A percentile compares a stretch with the other conserved stretches of the same genome.
These are phyloP conservation scores for Eremochloa ophiuroides DNA, from an alignment of 176 grass and related monocot species.

Conservation along the genomic window DNA sequence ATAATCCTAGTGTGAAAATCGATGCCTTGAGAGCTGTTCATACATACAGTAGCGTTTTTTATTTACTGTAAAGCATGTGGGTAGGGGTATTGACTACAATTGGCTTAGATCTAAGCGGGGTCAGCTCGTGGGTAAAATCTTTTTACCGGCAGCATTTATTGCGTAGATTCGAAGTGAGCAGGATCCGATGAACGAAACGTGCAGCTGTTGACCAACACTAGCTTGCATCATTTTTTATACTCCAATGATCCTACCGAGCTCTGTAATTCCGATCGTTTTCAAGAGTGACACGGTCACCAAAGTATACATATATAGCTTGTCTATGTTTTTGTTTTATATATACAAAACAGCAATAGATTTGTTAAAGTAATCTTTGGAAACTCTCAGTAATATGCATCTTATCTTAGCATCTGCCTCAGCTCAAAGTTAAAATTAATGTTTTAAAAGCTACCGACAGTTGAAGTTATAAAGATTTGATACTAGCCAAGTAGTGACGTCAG, in stretches of 20 bases:
- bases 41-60: not conserved
- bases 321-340: not conserved
- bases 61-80: not conserved
- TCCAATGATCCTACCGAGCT: not conserved
- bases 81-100: not conserved
- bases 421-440: too few relatives aligned
- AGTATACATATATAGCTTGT: not conserved
- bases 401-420: too few relatives aligned
- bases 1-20: not conserved
- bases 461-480: too few relatives aligned
- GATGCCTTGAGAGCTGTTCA: not conserved
- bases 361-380: too few relatives aligned
- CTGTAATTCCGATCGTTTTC: not conserved
- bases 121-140: not conserved
- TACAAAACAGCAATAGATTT: not conserved
- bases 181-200: not conserved
- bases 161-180: not conserved
- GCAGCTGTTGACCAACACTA: not conserved
- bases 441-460: too few relatives aligned
- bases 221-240: not conserved
- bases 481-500: too few relatives aligned
- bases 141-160: not conserved
- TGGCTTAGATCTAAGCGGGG: not conserved
- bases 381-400: too few relatives aligned
- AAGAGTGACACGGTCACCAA: not conserved